These are phyloP conservation scores for Populus pruinosa DNA, from an alignment of 345 rosid genomes.

Conservation along the genomic window DNA sequence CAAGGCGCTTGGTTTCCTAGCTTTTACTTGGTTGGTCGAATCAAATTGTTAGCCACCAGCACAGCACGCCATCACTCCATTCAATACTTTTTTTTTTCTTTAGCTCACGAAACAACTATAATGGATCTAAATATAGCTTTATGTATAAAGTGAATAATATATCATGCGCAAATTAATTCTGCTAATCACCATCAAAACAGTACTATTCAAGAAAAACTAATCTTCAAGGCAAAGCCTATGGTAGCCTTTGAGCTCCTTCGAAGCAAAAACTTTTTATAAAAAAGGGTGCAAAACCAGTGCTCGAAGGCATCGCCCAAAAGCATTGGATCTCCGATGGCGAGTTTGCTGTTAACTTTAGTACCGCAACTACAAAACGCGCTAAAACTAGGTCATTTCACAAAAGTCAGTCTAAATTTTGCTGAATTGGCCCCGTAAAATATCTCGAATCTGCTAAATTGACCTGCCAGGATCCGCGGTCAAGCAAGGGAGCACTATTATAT, in stretches of 20 bases:
- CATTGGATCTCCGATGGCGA: neutral
- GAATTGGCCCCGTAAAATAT: neutral
- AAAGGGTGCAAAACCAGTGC: neutral
- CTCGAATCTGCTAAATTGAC: conserved; percentile 16
- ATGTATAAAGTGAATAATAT: too few species aligned
- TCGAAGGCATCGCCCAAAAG: neutral
- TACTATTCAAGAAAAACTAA: neutral
- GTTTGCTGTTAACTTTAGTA: too few species aligned
- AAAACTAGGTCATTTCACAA: neutral
- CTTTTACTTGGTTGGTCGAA: too few species aligned
- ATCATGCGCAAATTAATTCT: too few species aligned
- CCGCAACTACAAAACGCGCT: neutral
- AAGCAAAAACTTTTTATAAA: neutral
- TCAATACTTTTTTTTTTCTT: too few species aligned
- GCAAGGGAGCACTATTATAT: neutral
- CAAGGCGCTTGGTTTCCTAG: too few species aligned
- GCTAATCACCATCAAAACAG: neutral
- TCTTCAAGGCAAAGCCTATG: neutral
- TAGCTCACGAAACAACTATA: too few species aligned
- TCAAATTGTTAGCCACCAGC: too few species aligned
- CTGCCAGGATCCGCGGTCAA: neutral
- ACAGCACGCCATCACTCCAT: too few species aligned
- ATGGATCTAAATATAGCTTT: too few species aligned
- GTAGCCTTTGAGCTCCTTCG: neutral
- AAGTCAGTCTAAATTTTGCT: neutral